A percentile compares a stretch with the other conserved stretches of the same genome.
These are phyloP conservation scores for Neurospora sp. DNA, from an alignment of 495 filamentous ascomycete species.

Conservation along the genomic window DNA sequence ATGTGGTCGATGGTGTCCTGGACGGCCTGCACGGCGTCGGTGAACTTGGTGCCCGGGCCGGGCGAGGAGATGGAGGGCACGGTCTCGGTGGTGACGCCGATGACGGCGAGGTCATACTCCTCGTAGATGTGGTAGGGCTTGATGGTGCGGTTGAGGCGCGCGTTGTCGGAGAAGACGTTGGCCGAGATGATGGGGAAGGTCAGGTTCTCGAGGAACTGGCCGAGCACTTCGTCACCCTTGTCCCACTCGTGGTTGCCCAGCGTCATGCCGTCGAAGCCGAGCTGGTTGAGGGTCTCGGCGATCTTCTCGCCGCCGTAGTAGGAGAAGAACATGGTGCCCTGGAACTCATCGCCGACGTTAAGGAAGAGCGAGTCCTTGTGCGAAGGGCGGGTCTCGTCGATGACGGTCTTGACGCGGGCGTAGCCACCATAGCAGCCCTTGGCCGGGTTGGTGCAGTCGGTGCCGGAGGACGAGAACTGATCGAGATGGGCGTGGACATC, in stretches of 20 bases:
- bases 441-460: conserved; percentile 40
- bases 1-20: conserved; percentile 46
- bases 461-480: conserved; percentile 43
- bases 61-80: conserved; percentile 43
- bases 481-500: conserved; percentile 53
- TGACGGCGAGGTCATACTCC: conserved; percentile 43
- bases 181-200: conserved; percentile 49
- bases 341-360: conserved; percentile 51
- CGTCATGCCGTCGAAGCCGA: conserved; percentile 51
- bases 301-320: conserved; percentile 54
- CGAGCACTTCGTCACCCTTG: conserved; percentile 38
- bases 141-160: conserved; percentile 40
- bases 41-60: conserved; percentile 41
- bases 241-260: conserved; percentile 53
- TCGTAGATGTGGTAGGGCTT: conserved; percentile 48
- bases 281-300: conserved; percentile 48
- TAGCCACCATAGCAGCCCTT: conserved; percentile 51
- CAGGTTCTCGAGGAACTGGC: conserved; percentile 43
- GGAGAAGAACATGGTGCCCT: conserved; percentile 49
- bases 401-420: conserved; percentile 41
- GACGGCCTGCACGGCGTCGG: conserved; percentile 36
- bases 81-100: conserved; percentile 47
- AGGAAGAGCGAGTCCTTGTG: conserved; percentile 45
- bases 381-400: conserved; percentile 38
- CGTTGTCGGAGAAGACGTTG: conserved; percentile 42